These are phyloP conservation scores for Vitis amurensis DNA, from an alignment of 164 flowering plant species.

Conservation along the genomic window DNA sequence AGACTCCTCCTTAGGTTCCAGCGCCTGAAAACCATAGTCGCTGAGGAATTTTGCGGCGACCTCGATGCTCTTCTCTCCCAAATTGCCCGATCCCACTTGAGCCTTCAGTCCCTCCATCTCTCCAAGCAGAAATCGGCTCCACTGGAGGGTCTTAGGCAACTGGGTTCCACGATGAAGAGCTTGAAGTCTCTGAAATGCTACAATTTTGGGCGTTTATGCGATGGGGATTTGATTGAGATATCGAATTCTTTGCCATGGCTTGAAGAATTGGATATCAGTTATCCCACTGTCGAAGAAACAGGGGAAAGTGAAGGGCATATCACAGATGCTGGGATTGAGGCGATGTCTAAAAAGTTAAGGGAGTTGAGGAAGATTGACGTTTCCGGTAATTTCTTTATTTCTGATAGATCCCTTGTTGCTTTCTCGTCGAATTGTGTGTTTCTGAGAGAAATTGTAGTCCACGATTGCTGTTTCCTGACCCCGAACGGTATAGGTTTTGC, in stretches of 20 bases:
- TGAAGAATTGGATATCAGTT: constrained; percentile 59
- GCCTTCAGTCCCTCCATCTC: constrained; percentile 36
- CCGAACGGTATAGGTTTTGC: constrained; percentile 29
- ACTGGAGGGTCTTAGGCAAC: constrained; percentile 11
- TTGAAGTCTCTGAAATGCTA: constrained; percentile 42
- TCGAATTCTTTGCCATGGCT: constrained; percentile 37
- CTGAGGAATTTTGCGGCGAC: constrained; percentile 21
- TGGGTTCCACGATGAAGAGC: constrained; percentile 26
- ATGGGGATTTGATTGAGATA: constrained; percentile 35
- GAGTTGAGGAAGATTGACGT: constrained; percentile 37
- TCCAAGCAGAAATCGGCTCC: constrained; percentile 44
- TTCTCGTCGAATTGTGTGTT: constrained; percentile 34
- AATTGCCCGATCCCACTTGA: constrained; percentile 29
- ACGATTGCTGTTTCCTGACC: constrained; percentile 42
- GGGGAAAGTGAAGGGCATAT: constrained; percentile 14
- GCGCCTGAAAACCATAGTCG: constrained; percentile 31
- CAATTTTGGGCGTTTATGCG: constrained; percentile 17
- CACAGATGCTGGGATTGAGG: constrained; percentile 41
- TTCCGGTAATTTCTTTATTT: constrained; percentile 49
- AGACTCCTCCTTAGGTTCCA: constrained; percentile 40
- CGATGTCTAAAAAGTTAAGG: constrained; percentile 30
- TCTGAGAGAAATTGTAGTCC: constrained; percentile 32
- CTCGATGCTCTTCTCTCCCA: constrained; percentile 27
- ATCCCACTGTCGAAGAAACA: constrained; percentile 16
- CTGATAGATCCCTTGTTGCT: constrained; percentile 38